A percentile compares a stretch with the other conserved stretches of the same genome.
These are phyloP conservation scores for Huntiella moniliformis DNA, from an alignment of 2,329 filamentous ascomycete species.

Conservation along the genomic window DNA sequence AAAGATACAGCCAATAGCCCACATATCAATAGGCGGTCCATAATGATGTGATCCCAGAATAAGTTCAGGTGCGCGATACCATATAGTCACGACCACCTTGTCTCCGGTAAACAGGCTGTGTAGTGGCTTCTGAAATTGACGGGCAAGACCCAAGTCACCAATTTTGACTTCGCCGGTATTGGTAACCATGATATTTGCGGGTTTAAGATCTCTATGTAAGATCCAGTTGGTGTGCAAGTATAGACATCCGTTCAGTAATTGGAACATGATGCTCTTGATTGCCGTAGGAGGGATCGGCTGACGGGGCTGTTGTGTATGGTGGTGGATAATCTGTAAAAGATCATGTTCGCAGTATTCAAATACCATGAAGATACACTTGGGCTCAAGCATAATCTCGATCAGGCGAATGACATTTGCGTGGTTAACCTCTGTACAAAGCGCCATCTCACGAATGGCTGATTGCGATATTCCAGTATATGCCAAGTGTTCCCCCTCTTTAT, in stretches of 20 bases:
- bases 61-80: constrained; percentile 92
- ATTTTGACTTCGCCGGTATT: constrained; percentile 81
- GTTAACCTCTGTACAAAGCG: constrained; percentile 75
- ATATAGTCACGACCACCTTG: constrained; percentile 97
- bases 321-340: constrained; percentile 90
- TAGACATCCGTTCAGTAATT: constrained; percentile 82
- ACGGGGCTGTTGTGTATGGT: constrained; percentile 76
- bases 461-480: constrained; percentile 97
- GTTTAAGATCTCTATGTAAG: constrained; percentile 87
- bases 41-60: constrained; percentile 89
- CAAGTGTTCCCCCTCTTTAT: constrained; percentile 89
- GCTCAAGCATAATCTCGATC: constrained; percentile 89
- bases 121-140: constrained; percentile 83
- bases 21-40: constrained; percentile 90
- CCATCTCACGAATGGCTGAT: constrained; percentile 93
- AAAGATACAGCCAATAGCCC: constrained; percentile 96
- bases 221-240: constrained; percentile 97
- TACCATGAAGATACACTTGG: constrained; percentile 99
- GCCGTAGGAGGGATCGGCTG: constrained; percentile 76
- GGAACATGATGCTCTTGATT: constrained; percentile 87
- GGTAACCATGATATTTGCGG: constrained; percentile 97
- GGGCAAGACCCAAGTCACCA: constrained; percentile 78
- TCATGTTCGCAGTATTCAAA: constrained; percentile 98
- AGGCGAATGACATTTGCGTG: constrained; percentile 81
- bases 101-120: constrained; percentile 85